Conservation (phyloP, 179 eudicot species). For the Nepenthes alata region DNA sequence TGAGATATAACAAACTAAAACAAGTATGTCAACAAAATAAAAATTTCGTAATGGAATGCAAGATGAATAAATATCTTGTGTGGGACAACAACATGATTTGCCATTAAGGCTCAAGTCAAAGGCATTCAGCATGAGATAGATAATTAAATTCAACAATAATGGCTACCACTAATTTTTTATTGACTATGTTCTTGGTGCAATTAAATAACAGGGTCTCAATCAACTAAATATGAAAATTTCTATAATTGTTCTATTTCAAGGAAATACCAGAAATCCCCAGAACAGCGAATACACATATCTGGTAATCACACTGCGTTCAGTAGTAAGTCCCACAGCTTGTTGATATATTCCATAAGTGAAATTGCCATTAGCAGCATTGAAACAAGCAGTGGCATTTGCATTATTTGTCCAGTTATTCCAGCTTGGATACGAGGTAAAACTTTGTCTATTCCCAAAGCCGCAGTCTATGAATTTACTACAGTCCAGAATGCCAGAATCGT, state of each 20-base stretch:
- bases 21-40: too few species aligned
- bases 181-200: too few species aligned
- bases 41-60: too few species aligned
- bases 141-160: too few species aligned
- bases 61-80: too few species aligned
- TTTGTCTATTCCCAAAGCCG: constrained; percentile 24
- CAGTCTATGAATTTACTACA: constrained; percentile 53
- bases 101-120: too few species aligned
- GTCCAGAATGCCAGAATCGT: constrained; percentile 3
- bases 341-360: constrained; percentile 64
- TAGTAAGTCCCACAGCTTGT: constrained; percentile 51
- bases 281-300: constrained; percentile 73
- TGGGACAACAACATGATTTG: too few species aligned
- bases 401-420: constrained; percentile 41
- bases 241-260: neutral
- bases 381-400: constrained; percentile 28
- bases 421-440: neutral
- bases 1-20: too few species aligned
- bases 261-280: constrained; percentile 85
- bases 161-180: too few species aligned
- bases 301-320: constrained; percentile 20
- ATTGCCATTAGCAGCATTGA: constrained; percentile 7
- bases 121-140: too few species aligned
- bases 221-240: neutral
- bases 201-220: neutral